Evolutionary conservation across 2,329 filamentous ascomycete species (phyloP), one percentile per base, ranked within the genome.

Genomic region (Aureobasidium lini): DNA sequence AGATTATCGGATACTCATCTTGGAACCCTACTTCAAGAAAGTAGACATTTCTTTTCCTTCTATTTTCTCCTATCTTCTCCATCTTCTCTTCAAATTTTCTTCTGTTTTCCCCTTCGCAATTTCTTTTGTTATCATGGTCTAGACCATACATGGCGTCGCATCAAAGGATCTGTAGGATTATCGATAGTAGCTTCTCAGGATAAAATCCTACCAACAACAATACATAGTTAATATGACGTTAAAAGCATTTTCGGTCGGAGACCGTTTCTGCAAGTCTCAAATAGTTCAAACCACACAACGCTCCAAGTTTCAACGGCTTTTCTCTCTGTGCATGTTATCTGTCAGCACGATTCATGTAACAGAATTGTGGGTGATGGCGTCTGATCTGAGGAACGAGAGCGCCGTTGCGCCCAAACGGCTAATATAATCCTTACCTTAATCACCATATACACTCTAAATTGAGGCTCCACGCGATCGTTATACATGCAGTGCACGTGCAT

Each of bases 11-110:
- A 57, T 79, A 79, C 62, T 73, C 71, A 58, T 73, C 71, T 15
- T 79, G 76, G 77, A 79, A 79, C 62, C 75, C 77, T n/a, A 79
- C 77, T 2, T 72, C 72, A 31, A 66, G 73, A 60, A 66, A 65
- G 57, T 71, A 59, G 47, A 18, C 36, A 10, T 49, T 36, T 36
- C 16, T 18, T n/a, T 31, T 18, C 36, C 39, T 10, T n/a, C 18
- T 8, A 18, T 6, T n/a, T 50, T 16, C n/a, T 2, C n/a, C n/a
- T 16, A 42, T n/a, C 2, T 29, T 6, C 13, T 40, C 9, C 11
- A 15, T 42, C 23, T 37, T 7, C 1, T n/a, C 18, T 36, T 23
- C 8, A 39, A 31, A 52, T 18, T 29, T 40, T 52, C 37, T 42
- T 28, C 23, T 52, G n/a, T 13, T 42, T 23, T 23, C 23, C n/a